Conservation (phyloP, 208 protist species). For the Trypanosomatidae sp. region DNA sequence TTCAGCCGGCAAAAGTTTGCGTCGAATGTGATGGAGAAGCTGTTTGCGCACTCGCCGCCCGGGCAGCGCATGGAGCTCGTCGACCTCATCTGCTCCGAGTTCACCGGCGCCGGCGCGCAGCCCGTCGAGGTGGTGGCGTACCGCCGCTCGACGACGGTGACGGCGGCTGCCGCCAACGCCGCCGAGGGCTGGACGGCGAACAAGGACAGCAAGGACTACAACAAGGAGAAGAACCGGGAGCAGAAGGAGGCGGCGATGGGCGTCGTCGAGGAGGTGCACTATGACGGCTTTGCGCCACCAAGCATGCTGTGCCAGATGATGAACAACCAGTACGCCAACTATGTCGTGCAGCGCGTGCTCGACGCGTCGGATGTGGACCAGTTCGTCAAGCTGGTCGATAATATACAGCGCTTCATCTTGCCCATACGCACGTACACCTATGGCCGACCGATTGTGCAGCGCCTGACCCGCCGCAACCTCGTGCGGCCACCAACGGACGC, state of each 20-base stretch:
- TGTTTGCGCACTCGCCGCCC: conserved; percentile 67
- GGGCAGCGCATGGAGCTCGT: conserved; percentile 79
- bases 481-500: conserved; percentile 46
- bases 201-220: conserved; percentile 12
- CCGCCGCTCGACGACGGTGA: conserved; percentile 31
- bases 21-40: conserved; percentile 98
- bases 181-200: conserved; percentile 13
- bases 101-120: conserved; percentile 10
- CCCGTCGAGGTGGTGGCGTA: conserved; percentile 51
- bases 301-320: conserved; percentile 90
- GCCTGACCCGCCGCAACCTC: conserved; percentile 70
- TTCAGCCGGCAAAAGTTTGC: conserved; percentile 97
- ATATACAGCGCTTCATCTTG: conserved; percentile 81
- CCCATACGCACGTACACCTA: conserved; percentile 92
- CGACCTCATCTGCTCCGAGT: conserved; percentile 67
- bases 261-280: conserved; percentile 34
- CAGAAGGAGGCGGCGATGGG: conserved; percentile 67
- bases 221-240: conserved; percentile 62
- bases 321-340: conserved; percentile 96
- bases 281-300: conserved; percentile 22
- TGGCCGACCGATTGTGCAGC: conserved; percentile 94
- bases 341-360: conserved; percentile 95
- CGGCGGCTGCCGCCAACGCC: conserved; percentile 35
- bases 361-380: conserved; percentile 82
- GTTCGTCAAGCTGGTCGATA: conserved; percentile 64